Base-by-base conservation (phyloP, 2,329 filamentous ascomycete genomes). In the Ceratocystiopsis sp. region DNA sequence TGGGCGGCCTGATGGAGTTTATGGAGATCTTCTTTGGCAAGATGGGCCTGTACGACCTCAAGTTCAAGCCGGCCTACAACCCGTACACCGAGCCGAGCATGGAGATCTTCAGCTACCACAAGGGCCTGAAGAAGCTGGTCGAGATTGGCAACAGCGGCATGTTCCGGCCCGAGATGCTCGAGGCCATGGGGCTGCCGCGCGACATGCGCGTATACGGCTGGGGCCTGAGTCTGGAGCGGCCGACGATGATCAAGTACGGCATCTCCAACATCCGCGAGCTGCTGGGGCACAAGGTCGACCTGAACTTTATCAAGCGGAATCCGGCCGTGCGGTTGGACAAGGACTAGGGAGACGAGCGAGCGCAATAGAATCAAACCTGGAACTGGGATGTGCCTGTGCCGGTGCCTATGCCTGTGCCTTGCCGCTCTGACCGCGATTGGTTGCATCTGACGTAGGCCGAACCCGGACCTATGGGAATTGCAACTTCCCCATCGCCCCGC, bases 81-180 rank as follows among this genome's bases (percentile, higher is more conserved):
- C 84, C 84, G 1, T 87, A 93, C 68, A 94, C 86, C 25, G 91
- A 98, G 64, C 87, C 91, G 29, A 82, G 80, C 58, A 93, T 98
- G 86, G 91, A 98, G 64, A 93, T 98, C 52, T 98, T 96, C 65
- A 85, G 84, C 51, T 96, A 80, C 68, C 91, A 96, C 68, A 75
- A 80, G 55, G 89, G 86, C 4, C 67, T 95, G 41, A 75, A 75
- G 55, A 93, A 93, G 68, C 80, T 93, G 66, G 84, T 96, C 21
- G 91, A 96, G 66, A 96, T 96, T 58, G 91, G 91, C 47, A 96
- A 98, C 67, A 89, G 81, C 54, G 91, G 91, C 50, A 96, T 98
- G 87, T 98, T 98, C 77, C 73, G 91, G 51, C 87, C 91, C 2
- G 91, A 98, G 64, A 95, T 96, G 89, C 63, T 95, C 56, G 82